Evolutionary conservation across 331 rosid species (phyloP), one percentile per base, ranked within the genome.

Genomic region (Quercus lobata): DNA sequence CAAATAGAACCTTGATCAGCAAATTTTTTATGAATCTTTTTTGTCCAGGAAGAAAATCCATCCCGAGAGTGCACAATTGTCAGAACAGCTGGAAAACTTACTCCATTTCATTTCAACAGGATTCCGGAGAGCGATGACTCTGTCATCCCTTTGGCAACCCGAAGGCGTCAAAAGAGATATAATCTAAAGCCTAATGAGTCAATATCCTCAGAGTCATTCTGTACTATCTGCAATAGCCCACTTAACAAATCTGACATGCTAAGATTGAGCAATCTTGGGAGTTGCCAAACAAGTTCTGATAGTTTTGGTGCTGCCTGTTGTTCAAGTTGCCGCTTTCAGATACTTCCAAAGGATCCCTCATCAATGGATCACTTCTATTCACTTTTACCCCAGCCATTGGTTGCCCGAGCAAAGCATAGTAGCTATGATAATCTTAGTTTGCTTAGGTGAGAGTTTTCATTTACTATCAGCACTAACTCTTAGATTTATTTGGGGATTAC

Each of bases 11-110:
- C 30, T 65, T 53, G 52, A n/a, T 57, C 9, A 69, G 57, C 68
- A 82, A 80, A 70, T 61, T 68, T 69, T 49, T n/a, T 7, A 68
- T 32, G 71, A 71, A 71, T 76, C 52, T n/a, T 72, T 37, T 34
- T 77, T 73, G 76, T 82, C 19, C 91, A 94, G 97, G 90, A 87
- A 87, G 98, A 94, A 85, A 94, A 94, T 76, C 97, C 97, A 79
- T 90, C 98, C 78, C 93, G 95, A 65, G 97, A 92, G 81, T 87
- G 92, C 84, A 92, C 96, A 16, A 89, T 94, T 78, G 91, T 94
- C 81, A 91, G 98, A 86, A 94, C 97, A 65, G 97, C 98, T 0
- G 94, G 92, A 74, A 94, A 94, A 88, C 97, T 94, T 56, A 88
- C 89, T 73, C 98, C 97, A 22, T 94, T 94, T 76, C 92, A 90